Base-by-base conservation (phyloP, 1,284 basidiomycete species). In the Stygiomarasmius scandens region DNA sequence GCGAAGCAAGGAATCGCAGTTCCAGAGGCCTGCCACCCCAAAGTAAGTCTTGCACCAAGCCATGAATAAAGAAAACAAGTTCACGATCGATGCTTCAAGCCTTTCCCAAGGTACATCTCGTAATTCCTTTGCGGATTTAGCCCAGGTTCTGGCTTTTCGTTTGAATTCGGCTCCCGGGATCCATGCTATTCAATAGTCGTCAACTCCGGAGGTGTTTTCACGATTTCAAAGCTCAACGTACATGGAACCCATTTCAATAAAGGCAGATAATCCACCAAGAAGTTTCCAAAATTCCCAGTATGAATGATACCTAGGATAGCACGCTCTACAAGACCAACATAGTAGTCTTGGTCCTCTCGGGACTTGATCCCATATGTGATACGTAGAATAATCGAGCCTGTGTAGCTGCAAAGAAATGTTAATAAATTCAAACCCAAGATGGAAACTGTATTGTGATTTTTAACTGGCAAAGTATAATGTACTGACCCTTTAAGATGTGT, bases 151-250 rank as follows among this genome's bases (percentile, higher is more conserved):
- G 14, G 67, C 68, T n/a, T 59, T 25, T 5, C 60, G 54, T 52
- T 71, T 59, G 62, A 71, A 71, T 2, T 49, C 51, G 2, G 68
- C 67, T 23, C 64, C 66, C 20, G 69, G 71, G 34, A 71, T 63
- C 71, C 70, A 71, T 6, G 49, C 46, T 6, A 41, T 9, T 4
- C n/a, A 9, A 9, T 19, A 41, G 6, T 41, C 6, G 16, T 41
- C 6, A n/a, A 4, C n/a, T n/a, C n/a, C n/a, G n/a, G 8, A 41
- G 4, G 4, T 4, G 16, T 41, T 41, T 16, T 9, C 16, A 9
- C 12, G 19, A n/a, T 19, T 3, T 20, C n/a, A 38, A 38, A 14
- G 27, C 6, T 1, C n/a, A n/a, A 34, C 49, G 10, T 24, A 51
- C 49, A 20, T 12, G 49, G 49, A 10, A 51, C 19, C 19, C 32